phyloP scores from a whole-genome alignment of 352 stramenopile genomes.

The Pythium angustatum region DNA sequence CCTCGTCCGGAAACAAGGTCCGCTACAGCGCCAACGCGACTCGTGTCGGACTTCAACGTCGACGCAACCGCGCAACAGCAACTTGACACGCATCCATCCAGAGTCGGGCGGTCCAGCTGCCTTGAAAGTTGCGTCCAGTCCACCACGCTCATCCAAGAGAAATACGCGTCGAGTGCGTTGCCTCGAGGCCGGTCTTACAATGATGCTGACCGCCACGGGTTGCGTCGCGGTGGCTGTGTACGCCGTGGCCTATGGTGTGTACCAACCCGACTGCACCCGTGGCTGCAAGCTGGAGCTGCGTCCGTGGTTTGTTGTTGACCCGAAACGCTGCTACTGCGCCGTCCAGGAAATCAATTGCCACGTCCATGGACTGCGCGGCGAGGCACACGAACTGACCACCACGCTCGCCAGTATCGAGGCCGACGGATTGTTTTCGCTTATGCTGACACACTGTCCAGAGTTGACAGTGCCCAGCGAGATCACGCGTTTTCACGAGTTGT shows the following conservation, averaged over 20 bases:
- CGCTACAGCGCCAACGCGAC: neutral
- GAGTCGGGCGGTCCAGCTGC: too few relatives aligned
- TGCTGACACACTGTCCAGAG: neutral
- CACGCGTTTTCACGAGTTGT: conserved; percentile 2
- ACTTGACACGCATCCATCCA: too few relatives aligned
- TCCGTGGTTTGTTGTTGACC: conserved; percentile 12
- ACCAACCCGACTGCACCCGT: neutral
- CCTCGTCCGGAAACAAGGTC: neutral
- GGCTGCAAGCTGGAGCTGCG: conserved; percentile 3
- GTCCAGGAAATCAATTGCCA: conserved; percentile 22
- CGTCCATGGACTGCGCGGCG: neutral
- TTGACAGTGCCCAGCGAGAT: neutral
- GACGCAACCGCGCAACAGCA: neutral
- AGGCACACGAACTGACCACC: neutral
- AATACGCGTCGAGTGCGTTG: too few relatives aligned
- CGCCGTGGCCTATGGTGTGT: neutral
- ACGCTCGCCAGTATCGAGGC: neutral
- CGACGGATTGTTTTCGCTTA: neutral
- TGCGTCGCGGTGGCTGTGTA: neutral
- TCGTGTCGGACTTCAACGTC: too few relatives aligned
- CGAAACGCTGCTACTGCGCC: conserved; percentile 1
- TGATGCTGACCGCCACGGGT: too few relatives aligned
- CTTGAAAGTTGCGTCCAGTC: too few relatives aligned
- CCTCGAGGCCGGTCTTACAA: too few relatives aligned
- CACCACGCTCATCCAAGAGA: too few relatives aligned